phyloP scores from a whole-genome alignment of 805 yeast genomes.

The Ogataea angusta region DNA sequence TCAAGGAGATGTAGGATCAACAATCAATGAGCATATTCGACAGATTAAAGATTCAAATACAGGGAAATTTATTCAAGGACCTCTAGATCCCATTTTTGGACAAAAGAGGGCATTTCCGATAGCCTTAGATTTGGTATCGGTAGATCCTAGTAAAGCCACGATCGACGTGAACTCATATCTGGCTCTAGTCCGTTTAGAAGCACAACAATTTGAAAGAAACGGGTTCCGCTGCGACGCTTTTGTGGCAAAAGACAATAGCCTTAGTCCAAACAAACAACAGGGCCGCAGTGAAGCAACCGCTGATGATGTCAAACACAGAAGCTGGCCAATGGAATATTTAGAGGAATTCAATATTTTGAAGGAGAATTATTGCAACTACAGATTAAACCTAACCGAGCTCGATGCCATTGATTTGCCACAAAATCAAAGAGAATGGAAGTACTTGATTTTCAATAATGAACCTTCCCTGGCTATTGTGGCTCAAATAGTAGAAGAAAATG shows the following conservation, averaged over 20 bases:
- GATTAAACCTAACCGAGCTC: slow-evolving; percentile 21
- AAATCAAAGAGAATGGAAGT: slow-evolving; percentile 42
- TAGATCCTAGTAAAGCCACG: slow-evolving; percentile 20
- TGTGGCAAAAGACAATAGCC: too few species aligned
- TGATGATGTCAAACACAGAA: too few species aligned
- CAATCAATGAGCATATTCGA: slow-evolving; percentile 12
- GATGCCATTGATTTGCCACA: slow-evolving; percentile 35
- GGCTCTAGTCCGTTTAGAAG: slow-evolving; percentile 33
- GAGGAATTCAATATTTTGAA: slow-evolving; percentile 16
- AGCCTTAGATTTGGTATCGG: slow-evolving; percentile 15
- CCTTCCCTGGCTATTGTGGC: slow-evolving; percentile 33
- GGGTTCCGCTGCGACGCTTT: neutral
- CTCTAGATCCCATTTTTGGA: slow-evolving; percentile 36
- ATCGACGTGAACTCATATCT: slow-evolving; percentile 31
- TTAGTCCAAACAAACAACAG: too few species aligned
- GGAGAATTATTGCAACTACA: slow-evolving; percentile 17
- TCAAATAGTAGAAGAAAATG: slow-evolving; percentile 34
- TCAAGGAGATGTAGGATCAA: slow-evolving; percentile 5
- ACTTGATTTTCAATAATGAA: slow-evolving; percentile 32
- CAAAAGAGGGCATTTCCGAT: slow-evolving; percentile 37
- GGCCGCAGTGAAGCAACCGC: too few species aligned
- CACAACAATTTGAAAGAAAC: slow-evolving; percentile 20
- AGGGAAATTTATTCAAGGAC: slow-evolving; percentile 26
- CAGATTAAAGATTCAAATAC: slow-evolving; percentile 1
- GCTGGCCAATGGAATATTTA: slow-evolving; percentile 13